Evolutionary conservation across 1,284 basidiomycete species (phyloP), one percentile per base, ranked within the genome.

Genomic region (Phellinidium pouzarii): DNA sequence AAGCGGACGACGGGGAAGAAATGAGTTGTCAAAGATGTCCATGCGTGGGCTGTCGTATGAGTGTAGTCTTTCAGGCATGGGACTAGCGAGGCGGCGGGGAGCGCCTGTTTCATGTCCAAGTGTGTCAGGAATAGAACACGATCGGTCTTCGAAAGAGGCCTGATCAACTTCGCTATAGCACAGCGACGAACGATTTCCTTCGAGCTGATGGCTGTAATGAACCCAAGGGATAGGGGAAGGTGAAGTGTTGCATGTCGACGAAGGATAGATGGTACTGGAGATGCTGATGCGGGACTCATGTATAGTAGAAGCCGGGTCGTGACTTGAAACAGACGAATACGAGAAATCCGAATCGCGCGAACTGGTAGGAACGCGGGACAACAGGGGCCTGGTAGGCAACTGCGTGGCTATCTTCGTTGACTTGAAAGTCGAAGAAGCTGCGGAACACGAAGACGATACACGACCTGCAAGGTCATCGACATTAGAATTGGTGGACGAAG

Each of bases 181-280:
- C 23, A 46, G 34, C 25, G 50, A 52, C 26, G 17, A 23, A 31
- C 44, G 50, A 27, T 36, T 17, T n/a, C 37, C 50, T 19, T 27
- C 31, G 38, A 19, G 19, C 36, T 53, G 51, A 48, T 53, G 36
- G 26, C 5, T 14, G 25, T 19, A 23, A 34, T 38, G 7, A 34
- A 23, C 17, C 22, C 19, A 19, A 25, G 50, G 38, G 27, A 48
- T 31, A 12, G 46, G 52, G 17, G 52, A 53, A 53, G 52, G 52
- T 12, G 44, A 38, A 34, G 47, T 40, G 26, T 56, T 41, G 41
- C 61, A 59, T 23, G 66, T 65, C 44, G 66, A 64, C 27, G 63
- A 52, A 26, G 67, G 66, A 56, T 75, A 76, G 55, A 75, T 67
- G 14, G 74, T 72, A 57, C 69, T 72, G 11, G 73, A 73, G 52